Evolutionary conservation across 768 basidiomycete genomes (phyloP).

Genomic region (Suillus americanus): DNA sequence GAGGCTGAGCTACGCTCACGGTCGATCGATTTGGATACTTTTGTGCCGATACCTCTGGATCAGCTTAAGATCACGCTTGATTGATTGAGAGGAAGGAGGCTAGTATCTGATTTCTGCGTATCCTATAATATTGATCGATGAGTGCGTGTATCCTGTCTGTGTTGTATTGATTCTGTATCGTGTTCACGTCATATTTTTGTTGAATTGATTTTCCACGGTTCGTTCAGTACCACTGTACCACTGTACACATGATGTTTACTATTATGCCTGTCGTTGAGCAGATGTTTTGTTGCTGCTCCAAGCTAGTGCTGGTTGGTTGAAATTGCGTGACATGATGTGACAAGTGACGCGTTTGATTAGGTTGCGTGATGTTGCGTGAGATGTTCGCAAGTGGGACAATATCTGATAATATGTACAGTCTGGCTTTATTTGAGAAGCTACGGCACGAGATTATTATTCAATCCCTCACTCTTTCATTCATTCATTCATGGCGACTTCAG

Average conservation of each 20-base stretch:
- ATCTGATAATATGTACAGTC: background rate
- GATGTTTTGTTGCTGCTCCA: constrained; percentile 6
- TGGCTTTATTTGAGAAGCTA: constrained; percentile 2
- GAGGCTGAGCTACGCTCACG: constrained; percentile 87
- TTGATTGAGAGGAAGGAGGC: constrained; percentile 42
- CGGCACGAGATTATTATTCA: background rate
- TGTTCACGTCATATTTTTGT: constrained; percentile 10
- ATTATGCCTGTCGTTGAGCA: constrained; percentile 9
- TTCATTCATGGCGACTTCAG: constrained; percentile 18
- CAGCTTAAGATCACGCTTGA: constrained; percentile 93
- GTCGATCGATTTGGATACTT: constrained; percentile 84
- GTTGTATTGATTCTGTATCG: constrained; percentile 24
- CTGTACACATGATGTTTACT: constrained; percentile 15
- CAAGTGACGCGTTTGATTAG: constrained; percentile 10
- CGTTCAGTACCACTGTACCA: constrained; percentile 12
- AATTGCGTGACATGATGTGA: constrained; percentile 13
- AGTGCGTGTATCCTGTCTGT: constrained; percentile 18
- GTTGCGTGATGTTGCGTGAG: constrained; percentile 34
- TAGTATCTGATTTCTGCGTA: constrained; percentile 35
- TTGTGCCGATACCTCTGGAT: constrained; percentile 97
- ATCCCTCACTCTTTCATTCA: constrained; percentile 1
- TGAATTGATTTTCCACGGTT: constrained; percentile 8
- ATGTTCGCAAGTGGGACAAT: constrained; percentile 19
- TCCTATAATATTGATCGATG: constrained; percentile 35
- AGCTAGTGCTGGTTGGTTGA: constrained; percentile 5